These are phyloP conservation scores for Ramaria sp. DNA, from an alignment of 768 basidiomycete species.

Conservation along the genomic window DNA sequence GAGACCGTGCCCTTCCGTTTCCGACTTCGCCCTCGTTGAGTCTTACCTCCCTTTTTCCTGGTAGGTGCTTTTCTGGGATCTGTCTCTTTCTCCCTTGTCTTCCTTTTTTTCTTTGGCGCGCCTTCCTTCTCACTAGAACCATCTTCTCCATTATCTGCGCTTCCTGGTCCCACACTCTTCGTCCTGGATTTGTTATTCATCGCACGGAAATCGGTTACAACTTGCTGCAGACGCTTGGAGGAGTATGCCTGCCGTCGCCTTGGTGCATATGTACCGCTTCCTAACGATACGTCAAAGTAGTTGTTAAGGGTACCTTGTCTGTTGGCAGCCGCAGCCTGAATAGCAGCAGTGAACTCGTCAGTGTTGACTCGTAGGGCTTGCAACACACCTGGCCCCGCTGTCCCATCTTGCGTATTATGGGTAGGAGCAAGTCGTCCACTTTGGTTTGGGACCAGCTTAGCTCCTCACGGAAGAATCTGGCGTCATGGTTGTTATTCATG, in stretches of 20 bases:
- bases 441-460: constrained; percentile 74
- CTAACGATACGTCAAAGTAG: constrained; percentile 63
- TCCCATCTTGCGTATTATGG: constrained; percentile 84
- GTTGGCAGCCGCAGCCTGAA: constrained; percentile 51
- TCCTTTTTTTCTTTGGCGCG: constrained; percentile 17
- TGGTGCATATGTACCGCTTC: constrained; percentile 63
- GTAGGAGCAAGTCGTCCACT: constrained; percentile 83
- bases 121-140: constrained; percentile 18
- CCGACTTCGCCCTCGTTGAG: background rate
- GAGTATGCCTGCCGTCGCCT: constrained; percentile 72
- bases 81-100: constrained; percentile 19
- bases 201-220: constrained; percentile 64
- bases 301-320: constrained; percentile 67
- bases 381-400: constrained; percentile 59
- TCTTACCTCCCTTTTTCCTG: constrained; percentile 5
- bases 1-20: background rate
- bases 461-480: constrained; percentile 64
- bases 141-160: constrained; percentile 19
- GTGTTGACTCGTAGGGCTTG: background rate
- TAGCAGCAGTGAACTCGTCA: background rate
- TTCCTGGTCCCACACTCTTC: constrained; percentile 8
- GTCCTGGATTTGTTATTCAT: constrained; percentile 11
- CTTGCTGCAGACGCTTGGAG: constrained; percentile 79
- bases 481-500: constrained; percentile 1
- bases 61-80: background rate